Conservation (phyloP, 2,329 filamentous ascomycete species). For the Lasiodiplodia hormozganensis region DNA sequence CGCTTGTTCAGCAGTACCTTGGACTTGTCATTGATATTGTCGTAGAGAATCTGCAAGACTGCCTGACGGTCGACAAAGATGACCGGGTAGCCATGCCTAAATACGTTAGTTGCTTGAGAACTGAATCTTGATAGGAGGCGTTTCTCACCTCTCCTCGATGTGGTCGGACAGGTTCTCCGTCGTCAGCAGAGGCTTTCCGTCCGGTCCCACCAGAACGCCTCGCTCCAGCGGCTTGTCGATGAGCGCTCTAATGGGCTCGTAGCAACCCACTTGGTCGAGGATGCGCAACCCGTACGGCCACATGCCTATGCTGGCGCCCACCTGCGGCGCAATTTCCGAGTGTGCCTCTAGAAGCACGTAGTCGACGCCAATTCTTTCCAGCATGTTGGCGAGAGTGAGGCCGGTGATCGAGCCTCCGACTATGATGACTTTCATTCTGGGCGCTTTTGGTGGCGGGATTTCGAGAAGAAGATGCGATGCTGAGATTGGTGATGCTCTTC, state of each 20-base stretch:
- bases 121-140: too few species aligned
- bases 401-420: too few species aligned
- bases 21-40: neutral
- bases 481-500: too few species aligned
- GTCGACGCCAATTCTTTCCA: too few species aligned
- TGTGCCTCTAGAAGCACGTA: too few species aligned
- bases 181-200: neutral
- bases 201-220: neutral
- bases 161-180: too few species aligned
- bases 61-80: slow-evolving; percentile 34
- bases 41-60: slow-evolving; percentile 31
- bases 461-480: too few species aligned
- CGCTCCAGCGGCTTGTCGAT: neutral
- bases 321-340: neutral
- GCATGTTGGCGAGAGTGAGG: too few species aligned
- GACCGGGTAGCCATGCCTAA: neutral
- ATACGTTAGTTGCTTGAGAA: too few species aligned
- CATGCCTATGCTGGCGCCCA: slow-evolving; percentile 16
- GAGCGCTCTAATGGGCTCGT: slow-evolving; percentile 1
- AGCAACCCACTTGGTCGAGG: slow-evolving; percentile 18
- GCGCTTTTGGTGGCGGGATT: too few species aligned
- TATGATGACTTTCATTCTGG: neutral
- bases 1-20: neutral
- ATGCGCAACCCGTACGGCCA: slow-evolving; percentile 12
- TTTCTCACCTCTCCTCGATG: too few species aligned